Evolutionary conservation across 768 basidiomycete species (phyloP), one percentile per base, ranked within the genome.

Genomic region (Tylopilus cervinicoccineus): DNA sequence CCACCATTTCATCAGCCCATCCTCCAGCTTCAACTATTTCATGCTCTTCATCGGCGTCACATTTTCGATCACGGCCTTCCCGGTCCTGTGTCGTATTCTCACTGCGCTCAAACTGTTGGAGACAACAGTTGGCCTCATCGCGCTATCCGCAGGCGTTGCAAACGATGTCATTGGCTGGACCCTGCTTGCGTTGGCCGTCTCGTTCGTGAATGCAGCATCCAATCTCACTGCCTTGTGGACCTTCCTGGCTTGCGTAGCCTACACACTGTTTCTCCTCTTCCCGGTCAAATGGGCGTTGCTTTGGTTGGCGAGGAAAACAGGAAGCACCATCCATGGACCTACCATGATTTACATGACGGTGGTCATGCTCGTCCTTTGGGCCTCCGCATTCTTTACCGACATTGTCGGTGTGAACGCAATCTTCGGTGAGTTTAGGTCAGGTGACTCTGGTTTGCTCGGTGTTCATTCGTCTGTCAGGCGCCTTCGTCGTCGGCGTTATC

Each of bases 1-100:
- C 70, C 68, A 83, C 45, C 60, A 72, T 8, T 95, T 94, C 67
- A 80, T 90, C 51, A 73, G 79, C 54, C 60, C 70, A 1, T 65
- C 68, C 45, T 73, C 80, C 44, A 74, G 81, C 49, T 93, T 87
- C 63, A 82, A 88, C 0, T 77, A 96, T 63, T 98, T 98, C 70
- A 83, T 96, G 79, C 81, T 99, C 33, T 98, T 98, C 69, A 81
- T 88, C 26, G 93, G 91, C 23, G 92, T 95, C 8, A 89, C 93
- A 0, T 93, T 82, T 70, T 84, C 87, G 0, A 91, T 92, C 63
- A 92, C 89, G 0, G 89, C 89, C 0, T 92, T 92, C 58, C 90
- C 91, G 0, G 89, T 93, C 2, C 74, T 93, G n/a, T 91, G 88
- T 68, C 77, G 93, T 56, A 88, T 96, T 65, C 73, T 97, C 43